phyloP scores from a whole-genome alignment of 2,329 filamentous ascomycete genomes.

The Penicillium sp. region DNA sequence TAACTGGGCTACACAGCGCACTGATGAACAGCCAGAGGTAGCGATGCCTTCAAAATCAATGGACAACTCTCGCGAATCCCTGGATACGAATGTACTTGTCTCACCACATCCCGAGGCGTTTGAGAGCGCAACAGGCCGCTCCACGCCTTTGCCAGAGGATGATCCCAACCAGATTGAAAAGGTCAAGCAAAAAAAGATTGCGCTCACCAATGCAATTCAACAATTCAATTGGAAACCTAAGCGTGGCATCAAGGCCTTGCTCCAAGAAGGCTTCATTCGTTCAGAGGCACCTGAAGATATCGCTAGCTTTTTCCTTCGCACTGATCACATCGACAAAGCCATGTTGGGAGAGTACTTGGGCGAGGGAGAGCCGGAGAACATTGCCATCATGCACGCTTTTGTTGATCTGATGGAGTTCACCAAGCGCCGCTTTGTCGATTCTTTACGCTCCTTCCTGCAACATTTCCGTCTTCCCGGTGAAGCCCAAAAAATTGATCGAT shows the following conservation, averaged over 20 bases:
- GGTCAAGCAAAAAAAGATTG: slow-evolving; percentile 91
- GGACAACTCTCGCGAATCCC: slow-evolving; percentile 68
- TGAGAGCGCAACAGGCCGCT: slow-evolving; percentile 59
- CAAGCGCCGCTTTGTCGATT: slow-evolving; percentile 88
- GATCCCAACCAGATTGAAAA: slow-evolving; percentile 93
- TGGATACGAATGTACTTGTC: slow-evolving; percentile 65
- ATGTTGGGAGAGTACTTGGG: slow-evolving; percentile 93
- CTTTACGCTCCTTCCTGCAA: slow-evolving; percentile 86
- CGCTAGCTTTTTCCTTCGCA: slow-evolving; percentile 75
- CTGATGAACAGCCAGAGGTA: slow-evolving; percentile 54
- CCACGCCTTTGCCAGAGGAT: slow-evolving; percentile 74
- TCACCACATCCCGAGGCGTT: slow-evolving; percentile 60
- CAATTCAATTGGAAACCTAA: slow-evolving; percentile 99
- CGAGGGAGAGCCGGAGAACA: slow-evolving; percentile 88
- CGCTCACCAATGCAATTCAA: slow-evolving; percentile 80
- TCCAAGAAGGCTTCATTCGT: slow-evolving; percentile 83
- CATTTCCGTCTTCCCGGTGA: slow-evolving; percentile 94
- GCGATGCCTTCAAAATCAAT: slow-evolving; percentile 51
- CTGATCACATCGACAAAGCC: slow-evolving; percentile 85
- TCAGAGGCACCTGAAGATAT: slow-evolving; percentile 79
- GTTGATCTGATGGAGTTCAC: slow-evolving; percentile 94
- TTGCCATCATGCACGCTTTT: slow-evolving; percentile 98
- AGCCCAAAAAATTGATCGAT: slow-evolving; percentile 97
- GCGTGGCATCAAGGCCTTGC: slow-evolving; percentile 78
- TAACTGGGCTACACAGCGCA: slow-evolving; percentile 80